Evolutionary conservation across 176 grass and related monocot species (phyloP).

Genomic region (Themeda triandra): DNA sequence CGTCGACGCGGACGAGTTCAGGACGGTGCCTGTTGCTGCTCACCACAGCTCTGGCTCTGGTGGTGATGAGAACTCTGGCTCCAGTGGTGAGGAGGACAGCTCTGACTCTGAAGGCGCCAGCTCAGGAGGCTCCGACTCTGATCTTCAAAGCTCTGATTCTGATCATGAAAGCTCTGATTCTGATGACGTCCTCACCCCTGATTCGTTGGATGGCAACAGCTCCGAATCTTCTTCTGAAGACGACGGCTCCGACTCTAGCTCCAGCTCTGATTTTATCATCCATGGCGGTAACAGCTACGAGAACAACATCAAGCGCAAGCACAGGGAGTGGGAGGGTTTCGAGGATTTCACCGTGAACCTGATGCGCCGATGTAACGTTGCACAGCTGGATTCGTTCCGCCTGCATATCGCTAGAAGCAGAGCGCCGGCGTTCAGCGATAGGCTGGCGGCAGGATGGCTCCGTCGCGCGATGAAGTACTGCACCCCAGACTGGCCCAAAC

Average conservation of each 20-base stretch:
- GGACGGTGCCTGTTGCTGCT: background rate
- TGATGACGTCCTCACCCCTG: no score
- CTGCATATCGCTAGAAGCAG: background rate
- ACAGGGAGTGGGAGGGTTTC: background rate
- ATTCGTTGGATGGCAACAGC: no score
- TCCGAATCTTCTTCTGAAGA: background rate
- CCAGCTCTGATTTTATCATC: background rate
- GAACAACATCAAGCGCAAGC: background rate
- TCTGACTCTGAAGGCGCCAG: background rate
- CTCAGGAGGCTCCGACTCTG: background rate
- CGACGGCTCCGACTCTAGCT: background rate
- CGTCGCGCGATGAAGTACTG: slow-evolving; percentile 14
- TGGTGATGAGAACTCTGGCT: background rate
- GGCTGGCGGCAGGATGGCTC: background rate
- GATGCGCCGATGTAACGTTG: background rate
- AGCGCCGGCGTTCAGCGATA: background rate
- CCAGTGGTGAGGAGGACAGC: background rate
- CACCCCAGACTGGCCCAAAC: background rate
- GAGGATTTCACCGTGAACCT: background rate
- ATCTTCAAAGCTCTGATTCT: background rate
- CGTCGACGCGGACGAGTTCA: background rate
- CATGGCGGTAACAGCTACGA: background rate
- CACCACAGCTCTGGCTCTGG: background rate
- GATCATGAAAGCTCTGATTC: background rate
- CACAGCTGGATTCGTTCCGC: background rate